Percentiles rank a stretch among this genome's conserved stretches.
phyloP scores from a whole-genome alignment of 23 red algal genomes.

The Chondrus crispus region DNA sequence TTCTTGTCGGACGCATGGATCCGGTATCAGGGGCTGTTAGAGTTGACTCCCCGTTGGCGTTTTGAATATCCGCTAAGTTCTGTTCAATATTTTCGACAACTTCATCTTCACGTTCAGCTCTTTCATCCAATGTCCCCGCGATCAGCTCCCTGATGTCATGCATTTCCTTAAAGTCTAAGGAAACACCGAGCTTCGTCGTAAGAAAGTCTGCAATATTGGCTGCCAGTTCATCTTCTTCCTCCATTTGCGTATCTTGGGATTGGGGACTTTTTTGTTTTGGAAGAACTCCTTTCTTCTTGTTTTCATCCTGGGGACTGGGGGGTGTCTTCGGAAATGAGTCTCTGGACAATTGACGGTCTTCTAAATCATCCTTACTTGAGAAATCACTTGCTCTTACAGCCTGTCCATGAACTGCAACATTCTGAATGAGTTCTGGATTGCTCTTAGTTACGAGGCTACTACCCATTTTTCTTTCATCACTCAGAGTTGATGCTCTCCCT shows the following conservation, averaged over 20 bases:
- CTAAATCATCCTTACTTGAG: neutral
- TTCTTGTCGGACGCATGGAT: too few relatives aligned
- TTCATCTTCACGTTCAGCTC: conserved; percentile 55
- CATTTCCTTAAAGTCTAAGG: conserved; percentile 1
- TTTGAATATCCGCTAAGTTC: too few relatives aligned
- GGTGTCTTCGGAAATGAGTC: neutral
- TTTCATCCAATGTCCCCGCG: conserved; percentile 57
- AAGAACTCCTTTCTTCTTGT: neutral
- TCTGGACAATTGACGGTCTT: neutral
- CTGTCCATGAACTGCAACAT: neutral
- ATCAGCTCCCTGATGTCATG: conserved; percentile 43
- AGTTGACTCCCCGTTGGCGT: too few relatives aligned
- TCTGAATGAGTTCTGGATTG: neutral
- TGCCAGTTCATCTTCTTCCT: conserved; percentile 59
- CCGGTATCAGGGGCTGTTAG: too few relatives aligned
- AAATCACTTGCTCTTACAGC: too few relatives aligned
- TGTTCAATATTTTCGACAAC: neutral
- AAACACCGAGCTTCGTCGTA: conserved; percentile 4
- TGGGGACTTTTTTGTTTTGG: too few relatives aligned
- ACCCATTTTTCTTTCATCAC: too few relatives aligned
- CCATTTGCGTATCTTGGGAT: neutral
- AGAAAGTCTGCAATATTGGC: conserved; percentile 59
- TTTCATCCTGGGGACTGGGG: neutral
- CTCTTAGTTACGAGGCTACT: too few relatives aligned
- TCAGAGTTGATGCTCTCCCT: neutral